Percentiles rank a stretch among this genome's conserved stretches.
phyloP scores from a whole-genome alignment of 805 yeast genomes.

The Candida piceae region DNA sequence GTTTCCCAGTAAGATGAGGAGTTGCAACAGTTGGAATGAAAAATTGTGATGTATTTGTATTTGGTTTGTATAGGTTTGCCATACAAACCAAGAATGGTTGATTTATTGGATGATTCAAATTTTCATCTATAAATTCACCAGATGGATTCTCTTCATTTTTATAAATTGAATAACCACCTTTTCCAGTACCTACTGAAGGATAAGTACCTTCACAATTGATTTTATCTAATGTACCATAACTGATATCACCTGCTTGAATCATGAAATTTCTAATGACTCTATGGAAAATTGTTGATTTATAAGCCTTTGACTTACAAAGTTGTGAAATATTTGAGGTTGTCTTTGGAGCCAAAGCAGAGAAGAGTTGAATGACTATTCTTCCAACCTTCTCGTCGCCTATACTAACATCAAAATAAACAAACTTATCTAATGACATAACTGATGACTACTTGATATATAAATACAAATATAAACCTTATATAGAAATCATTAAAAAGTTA shows the following conservation, averaged over 20 bases:
- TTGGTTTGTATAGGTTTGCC: conserved; percentile 51
- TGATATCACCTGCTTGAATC: conserved; percentile 63
- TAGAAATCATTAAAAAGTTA: too few species aligned
- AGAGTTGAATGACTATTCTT: conserved; percentile 56
- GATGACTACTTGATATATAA: too few species aligned
- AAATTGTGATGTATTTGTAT: conserved; percentile 61
- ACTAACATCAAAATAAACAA: conserved; percentile 47
- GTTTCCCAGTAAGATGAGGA: conserved; percentile 72
- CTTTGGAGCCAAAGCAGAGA: conserved; percentile 47
- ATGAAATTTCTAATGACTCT: conserved; percentile 64
- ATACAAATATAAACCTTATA: too few species aligned
- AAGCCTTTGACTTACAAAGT: conserved; percentile 39
- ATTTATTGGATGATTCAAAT: conserved; percentile 36
- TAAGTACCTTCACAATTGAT: conserved; percentile 12
- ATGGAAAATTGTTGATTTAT: conserved; percentile 48
- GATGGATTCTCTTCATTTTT: conserved; percentile 21
- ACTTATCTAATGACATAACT: conserved; percentile 7
- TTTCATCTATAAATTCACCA: conserved; percentile 54
- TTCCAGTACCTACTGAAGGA: conserved; percentile 29
- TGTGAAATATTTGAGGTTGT: conserved; percentile 46
- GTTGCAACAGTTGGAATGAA: conserved; percentile 66
- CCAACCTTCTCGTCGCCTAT: conserved; percentile 44
- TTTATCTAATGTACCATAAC: conserved; percentile 30
- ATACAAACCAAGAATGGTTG: conserved; percentile 51
- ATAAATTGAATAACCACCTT: conserved; percentile 43